Percentiles rank a stretch among this genome's conserved stretches.
phyloP scores from a whole-genome alignment of 225 moss, liverwort and hornwort species.

The Climacium dendroides region DNA sequence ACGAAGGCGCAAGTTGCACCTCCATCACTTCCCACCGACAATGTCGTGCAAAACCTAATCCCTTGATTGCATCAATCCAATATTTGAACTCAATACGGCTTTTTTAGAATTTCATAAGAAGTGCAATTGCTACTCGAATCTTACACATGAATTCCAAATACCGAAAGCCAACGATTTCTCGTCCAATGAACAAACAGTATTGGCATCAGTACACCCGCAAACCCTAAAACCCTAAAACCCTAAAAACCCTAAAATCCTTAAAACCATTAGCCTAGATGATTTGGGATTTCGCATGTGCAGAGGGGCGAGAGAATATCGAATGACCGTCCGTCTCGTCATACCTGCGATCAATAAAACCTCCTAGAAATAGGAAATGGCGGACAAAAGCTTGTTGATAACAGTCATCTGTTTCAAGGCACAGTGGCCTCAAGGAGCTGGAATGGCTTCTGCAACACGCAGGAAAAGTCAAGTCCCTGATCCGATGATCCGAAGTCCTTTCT shows the following conservation, averaged over 20 bases:
- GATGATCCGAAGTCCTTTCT: no score
- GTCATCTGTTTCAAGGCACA: not conserved
- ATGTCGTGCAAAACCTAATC: not conserved
- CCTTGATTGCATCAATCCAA: not conserved
- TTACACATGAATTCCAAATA: not conserved
- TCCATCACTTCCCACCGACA: not conserved
- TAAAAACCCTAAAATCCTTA: not conserved
- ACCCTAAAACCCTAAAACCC: not conserved
- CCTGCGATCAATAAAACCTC: conserved; percentile 41
- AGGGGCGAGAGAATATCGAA: not conserved
- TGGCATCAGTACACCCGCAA: not conserved
- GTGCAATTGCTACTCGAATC: not conserved
- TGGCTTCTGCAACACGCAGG: no score
- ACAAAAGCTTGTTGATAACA: not conserved
- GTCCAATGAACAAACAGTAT: not conserved
- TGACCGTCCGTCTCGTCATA: not conserved
- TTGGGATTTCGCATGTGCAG: not conserved
- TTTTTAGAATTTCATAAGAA: not conserved
- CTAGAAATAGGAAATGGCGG: conserved; percentile 41
- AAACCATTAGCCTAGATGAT: not conserved
- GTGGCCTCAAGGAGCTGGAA: no score
- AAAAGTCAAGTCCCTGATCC: no score
- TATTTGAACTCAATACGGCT: not conserved
- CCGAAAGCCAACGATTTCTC: not conserved
- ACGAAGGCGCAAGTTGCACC: not conserved